These are phyloP conservation scores for Astrephomene gubernaculifera DNA, from an alignment of 139 green algal species.

Conservation along the genomic window DNA sequence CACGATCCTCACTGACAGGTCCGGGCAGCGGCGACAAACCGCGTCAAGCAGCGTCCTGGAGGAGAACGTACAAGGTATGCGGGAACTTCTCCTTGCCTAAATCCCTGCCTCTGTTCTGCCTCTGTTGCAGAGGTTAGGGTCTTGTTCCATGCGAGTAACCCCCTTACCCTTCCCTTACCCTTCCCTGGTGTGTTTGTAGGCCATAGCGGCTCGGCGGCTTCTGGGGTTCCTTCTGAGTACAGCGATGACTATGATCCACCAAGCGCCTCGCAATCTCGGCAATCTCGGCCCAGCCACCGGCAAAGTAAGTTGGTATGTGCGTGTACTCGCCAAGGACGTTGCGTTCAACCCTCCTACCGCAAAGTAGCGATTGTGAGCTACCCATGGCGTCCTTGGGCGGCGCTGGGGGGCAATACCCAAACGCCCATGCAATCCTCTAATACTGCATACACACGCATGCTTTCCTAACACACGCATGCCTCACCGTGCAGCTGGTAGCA, in stretches of 20 bases:
- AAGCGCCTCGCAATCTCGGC: not conserved
- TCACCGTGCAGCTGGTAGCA: slow-evolving; percentile 11
- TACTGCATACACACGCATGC: too few species aligned
- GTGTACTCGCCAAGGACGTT: too few species aligned
- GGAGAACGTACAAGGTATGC: not conserved
- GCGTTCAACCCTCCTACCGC: too few species aligned
- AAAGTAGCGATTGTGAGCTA: too few species aligned
- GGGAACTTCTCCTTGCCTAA: too few species aligned
- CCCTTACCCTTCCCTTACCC: not conserved
- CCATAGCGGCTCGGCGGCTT: not conserved
- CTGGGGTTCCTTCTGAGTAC: slow-evolving; percentile 21
- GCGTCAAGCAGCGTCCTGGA: not conserved
- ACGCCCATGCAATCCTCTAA: too few species aligned
- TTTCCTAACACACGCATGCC: too few species aligned
- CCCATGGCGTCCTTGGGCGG: too few species aligned
- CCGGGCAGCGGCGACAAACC: not conserved
- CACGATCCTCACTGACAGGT: not conserved
- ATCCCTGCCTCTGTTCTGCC: too few species aligned
- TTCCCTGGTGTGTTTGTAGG: not conserved
- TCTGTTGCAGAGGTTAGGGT: too few species aligned
- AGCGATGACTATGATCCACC: slow-evolving; percentile 14
- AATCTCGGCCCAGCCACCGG: not conserved
- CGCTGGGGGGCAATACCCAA: too few species aligned
- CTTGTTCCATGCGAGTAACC: too few species aligned
- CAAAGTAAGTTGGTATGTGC: not conserved